Evolutionary conservation across 176 grass and related monocot genomes (phyloP).

Genomic region (Stipa capillata): DNA sequence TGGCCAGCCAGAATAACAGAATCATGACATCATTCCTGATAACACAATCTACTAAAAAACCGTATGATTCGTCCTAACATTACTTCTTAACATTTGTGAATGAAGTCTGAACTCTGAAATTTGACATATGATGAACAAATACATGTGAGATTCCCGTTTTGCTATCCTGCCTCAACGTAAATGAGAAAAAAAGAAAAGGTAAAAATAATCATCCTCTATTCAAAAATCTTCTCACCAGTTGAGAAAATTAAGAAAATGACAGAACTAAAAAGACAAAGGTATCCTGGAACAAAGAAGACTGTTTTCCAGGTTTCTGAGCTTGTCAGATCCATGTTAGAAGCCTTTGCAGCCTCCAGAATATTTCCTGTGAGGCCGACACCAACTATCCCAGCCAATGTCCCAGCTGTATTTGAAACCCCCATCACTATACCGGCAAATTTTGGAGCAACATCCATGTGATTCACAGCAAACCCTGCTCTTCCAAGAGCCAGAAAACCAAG

Average conservation of each 20-base stretch:
- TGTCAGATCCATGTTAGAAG: slow-evolving; percentile 56
- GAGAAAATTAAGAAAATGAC: slow-evolving; percentile 71
- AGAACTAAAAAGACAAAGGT: slow-evolving; percentile 76
- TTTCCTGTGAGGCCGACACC: too few species aligned
- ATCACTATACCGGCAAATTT: slow-evolving; percentile 86
- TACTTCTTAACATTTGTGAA: neutral
- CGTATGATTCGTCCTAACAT: neutral
- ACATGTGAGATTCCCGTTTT: slow-evolving; percentile 7
- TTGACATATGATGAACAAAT: neutral
- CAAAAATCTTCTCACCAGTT: slow-evolving; percentile 78
- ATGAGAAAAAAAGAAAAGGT: neutral
- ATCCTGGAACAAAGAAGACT: slow-evolving; percentile 67
- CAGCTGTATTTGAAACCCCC: too few species aligned
- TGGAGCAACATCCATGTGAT: slow-evolving; percentile 85
- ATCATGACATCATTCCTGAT: neutral
- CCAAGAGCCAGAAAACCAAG: too few species aligned
- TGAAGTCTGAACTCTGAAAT: slow-evolving; percentile 8
- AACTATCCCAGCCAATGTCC: too few species aligned
- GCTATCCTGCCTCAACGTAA: slow-evolving; percentile 9
- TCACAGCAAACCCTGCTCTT: too few species aligned
- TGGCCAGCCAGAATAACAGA: neutral
- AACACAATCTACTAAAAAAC: neutral
- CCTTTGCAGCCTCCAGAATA: slow-evolving; percentile 67
- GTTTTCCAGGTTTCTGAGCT: slow-evolving; percentile 58
- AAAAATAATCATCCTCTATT: slow-evolving; percentile 26